Base-by-base conservation (phyloP, 805 yeast species). In the Citeromyces nyonsensis region DNA sequence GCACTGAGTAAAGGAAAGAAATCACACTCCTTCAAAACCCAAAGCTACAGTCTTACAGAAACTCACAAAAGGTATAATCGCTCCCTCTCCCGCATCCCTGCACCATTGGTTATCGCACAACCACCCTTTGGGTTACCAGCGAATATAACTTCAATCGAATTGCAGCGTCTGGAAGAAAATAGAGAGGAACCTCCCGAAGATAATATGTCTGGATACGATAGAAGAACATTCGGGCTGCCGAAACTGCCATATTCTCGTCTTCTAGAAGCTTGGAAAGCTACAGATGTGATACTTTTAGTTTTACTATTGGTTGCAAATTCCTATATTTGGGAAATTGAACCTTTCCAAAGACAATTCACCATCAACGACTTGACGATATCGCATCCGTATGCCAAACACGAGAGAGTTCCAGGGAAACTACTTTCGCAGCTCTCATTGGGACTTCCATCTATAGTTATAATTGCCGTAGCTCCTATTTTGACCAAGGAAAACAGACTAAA, bases 271-370 rank as follows among this genome's bases (percentile, higher is more conserved):
- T 52, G 52, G 51, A 46, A 48, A 28, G 22, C 45, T 6, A 36
- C 46, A 6, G 37, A 35, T 26, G 12, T 43, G 5, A 5, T 42
- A 2, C 33, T 52, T 10, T 34, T 38, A 25, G 6, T 38, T 1
- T 30, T 48, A 4, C 55, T 50, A 29, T 39, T 34, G 36, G 15
- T 43, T 11, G 40, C 41, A 29, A 27, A 27, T n/a, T 15, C 18
- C 6, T 10, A 14, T 10, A 47, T 54, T 27, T 52, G 51, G 28
- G 24, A 47, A 26, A 48, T 49, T 9, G 45, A 57, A 25, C 95
- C 95, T 1, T 80, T 79, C 48, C 71, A 82, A 48, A 64, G 95
- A 44, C 83, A 77, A 44, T 88, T 88, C 48, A 66, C 59, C 32
- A 54, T 86, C 34, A 73, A 74, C 46, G 95, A 88, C 55, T 49